A percentile compares a stretch with the other conserved stretches of the same genome.
These are phyloP conservation scores for Trichoderma koningiopsis DNA, from an alignment of 2,329 filamentous ascomycete species.

Conservation along the genomic window DNA sequence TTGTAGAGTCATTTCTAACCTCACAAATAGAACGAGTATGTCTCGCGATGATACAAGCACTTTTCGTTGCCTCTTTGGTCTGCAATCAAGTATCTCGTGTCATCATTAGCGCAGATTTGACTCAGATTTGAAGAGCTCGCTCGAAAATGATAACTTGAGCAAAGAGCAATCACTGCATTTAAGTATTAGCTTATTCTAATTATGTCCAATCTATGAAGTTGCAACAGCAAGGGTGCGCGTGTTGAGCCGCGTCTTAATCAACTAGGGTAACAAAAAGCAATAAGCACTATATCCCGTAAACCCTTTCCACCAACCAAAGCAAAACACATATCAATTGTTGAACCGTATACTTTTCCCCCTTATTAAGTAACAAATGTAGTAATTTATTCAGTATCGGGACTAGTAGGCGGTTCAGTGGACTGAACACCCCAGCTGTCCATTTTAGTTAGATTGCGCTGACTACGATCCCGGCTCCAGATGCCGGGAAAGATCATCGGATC, in stretches of 20 bases:
- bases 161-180: not conserved
- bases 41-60: not conserved
- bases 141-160: not conserved
- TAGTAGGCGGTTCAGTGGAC: not conserved
- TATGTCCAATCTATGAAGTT: not conserved
- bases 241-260: not conserved
- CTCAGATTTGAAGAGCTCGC: not conserved
- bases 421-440: constrained; percentile 14
- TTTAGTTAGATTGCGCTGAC: constrained; percentile 10
- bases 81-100: not conserved
- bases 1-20: not conserved
- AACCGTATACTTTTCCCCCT: not conserved
- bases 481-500: constrained; percentile 75
- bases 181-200: not conserved
- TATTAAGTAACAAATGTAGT: not conserved
- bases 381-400: not conserved
- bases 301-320: too few relatives aligned
- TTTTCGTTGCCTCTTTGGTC: not conserved
- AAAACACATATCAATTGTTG: not conserved
- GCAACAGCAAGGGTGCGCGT: not conserved
- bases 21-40: not conserved
- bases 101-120: not conserved
- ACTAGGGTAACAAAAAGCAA: not conserved
- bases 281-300: not conserved
- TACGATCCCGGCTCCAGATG: constrained; percentile 48